These are phyloP conservation scores for Stephanodiscus triporus DNA, from an alignment of 108 stramenopile species.

Conservation along the genomic window DNA sequence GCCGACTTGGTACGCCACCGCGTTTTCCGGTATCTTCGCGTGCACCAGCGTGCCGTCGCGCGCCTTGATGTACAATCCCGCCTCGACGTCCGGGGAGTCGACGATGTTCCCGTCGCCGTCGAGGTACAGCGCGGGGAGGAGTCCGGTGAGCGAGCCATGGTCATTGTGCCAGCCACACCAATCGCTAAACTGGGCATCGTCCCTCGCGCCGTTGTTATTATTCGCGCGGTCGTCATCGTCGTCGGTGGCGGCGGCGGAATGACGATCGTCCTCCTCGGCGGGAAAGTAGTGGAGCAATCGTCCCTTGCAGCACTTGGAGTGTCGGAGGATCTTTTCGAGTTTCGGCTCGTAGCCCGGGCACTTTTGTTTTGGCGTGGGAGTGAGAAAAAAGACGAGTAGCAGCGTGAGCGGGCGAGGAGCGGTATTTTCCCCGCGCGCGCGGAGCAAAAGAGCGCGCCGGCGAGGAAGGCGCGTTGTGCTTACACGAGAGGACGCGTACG, in stretches of 20 bases:
- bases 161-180: slow-evolving; percentile 97
- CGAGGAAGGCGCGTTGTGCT: too few relatives aligned
- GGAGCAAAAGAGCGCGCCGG: too few relatives aligned
- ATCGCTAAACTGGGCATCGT: slow-evolving; percentile 42
- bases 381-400: background rate
- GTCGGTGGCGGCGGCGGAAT: background rate
- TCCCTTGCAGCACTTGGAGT: slow-evolving; percentile 81
- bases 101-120: slow-evolving; percentile 51
- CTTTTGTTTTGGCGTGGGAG: background rate
- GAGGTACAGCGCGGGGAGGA: slow-evolving; percentile 82
- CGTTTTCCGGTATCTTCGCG: slow-evolving; percentile 65
- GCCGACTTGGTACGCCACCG: slow-evolving; percentile 91
- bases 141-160: slow-evolving; percentile 90
- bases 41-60: slow-evolving; percentile 64
- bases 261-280: slow-evolving; percentile 1
- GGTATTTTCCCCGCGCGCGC: too few relatives aligned
- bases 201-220: slow-evolving; percentile 3
- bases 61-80: slow-evolving; percentile 87
- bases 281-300: slow-evolving; percentile 95
- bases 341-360: slow-evolving; percentile 53
- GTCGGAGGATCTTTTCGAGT: slow-evolving; percentile 58
- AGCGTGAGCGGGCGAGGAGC: background rate
- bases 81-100: slow-evolving; percentile 50
- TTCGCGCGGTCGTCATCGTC: background rate
- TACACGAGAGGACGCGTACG: slow-evolving; percentile 53